Percentiles rank a stretch among this genome's conserved stretches.
These are phyloP conservation scores for Saccharum officinarum DNA, from an alignment of 176 grass and related monocot species.

Conservation along the genomic window DNA sequence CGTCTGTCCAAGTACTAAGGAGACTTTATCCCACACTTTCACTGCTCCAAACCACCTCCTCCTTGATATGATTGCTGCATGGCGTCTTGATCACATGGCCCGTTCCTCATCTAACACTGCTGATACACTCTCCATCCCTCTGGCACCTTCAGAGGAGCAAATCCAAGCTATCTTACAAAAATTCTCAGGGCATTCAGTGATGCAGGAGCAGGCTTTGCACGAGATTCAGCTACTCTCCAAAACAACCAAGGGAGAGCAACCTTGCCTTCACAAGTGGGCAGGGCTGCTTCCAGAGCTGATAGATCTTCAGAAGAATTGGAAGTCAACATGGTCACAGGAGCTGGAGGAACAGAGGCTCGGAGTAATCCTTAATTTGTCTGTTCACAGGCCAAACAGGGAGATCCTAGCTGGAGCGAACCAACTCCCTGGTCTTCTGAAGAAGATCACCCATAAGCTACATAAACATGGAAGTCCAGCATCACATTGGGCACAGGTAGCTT, in stretches of 20 bases:
- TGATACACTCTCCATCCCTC: not conserved
- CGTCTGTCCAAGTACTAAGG: constrained; percentile 13
- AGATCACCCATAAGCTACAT: not conserved
- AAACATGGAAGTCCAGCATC: constrained; percentile 4
- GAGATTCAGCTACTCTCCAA: constrained; percentile 34
- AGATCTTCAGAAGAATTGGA: constrained; percentile 43
- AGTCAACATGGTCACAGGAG: constrained; percentile 22
- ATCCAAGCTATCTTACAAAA: constrained; percentile 31
- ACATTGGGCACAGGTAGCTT: constrained; percentile 29
- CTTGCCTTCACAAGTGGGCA: constrained; percentile 29
- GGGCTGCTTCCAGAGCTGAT: constrained; percentile 24
- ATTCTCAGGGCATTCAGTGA: constrained; percentile 22
- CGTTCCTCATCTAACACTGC: not conserved
- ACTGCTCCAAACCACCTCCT: constrained; percentile 39
- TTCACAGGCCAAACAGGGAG: constrained; percentile 40
- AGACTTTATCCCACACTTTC: constrained; percentile 29
- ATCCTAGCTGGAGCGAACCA: constrained; percentile 26
- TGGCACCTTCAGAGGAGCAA: constrained; percentile 38
- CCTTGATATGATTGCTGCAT: constrained; percentile 45
- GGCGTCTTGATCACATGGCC: constrained; percentile 33
- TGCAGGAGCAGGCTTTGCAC: constrained; percentile 37
- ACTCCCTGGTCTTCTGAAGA: constrained; percentile 38
- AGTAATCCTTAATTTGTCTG: constrained; percentile 37
- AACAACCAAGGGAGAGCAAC: constrained; percentile 41
- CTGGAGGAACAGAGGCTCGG: constrained; percentile 35